Evolutionary conservation across 345 rosid genomes (phyloP).

Genomic region (Firmiana major): DNA sequence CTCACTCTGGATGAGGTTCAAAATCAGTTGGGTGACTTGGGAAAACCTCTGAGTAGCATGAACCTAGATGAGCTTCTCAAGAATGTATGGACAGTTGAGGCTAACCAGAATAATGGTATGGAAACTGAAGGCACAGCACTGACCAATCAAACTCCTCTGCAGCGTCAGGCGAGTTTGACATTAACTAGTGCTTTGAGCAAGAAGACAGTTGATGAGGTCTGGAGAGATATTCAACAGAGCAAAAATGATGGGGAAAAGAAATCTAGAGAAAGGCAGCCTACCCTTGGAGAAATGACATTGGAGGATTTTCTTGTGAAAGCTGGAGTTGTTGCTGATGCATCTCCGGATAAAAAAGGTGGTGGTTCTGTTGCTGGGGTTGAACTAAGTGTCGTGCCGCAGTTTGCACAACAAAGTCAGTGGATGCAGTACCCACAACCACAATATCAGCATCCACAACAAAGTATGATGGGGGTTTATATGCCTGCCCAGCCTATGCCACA

Average conservation of each 20-base stretch:
- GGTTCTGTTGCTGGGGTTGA: slow-evolving; percentile 38
- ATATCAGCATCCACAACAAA: slow-evolving; percentile 61
- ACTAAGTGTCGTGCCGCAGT: slow-evolving; percentile 46
- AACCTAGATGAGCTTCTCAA: slow-evolving; percentile 92
- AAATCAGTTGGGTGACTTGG: slow-evolving; percentile 77
- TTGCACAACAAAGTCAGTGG: slow-evolving; percentile 75
- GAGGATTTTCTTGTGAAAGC: slow-evolving; percentile 96
- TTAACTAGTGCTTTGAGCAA: slow-evolving; percentile 64
- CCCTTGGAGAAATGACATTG: slow-evolving; percentile 91
- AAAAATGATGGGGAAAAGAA: slow-evolving; percentile 53
- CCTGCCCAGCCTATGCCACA: slow-evolving; percentile 54
- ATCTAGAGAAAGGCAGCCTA: slow-evolving; percentile 68
- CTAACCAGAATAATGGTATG: slow-evolving; percentile 46
- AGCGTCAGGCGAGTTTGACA: slow-evolving; percentile 70
- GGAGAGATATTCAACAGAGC: slow-evolving; percentile 90
- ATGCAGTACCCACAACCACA: slow-evolving; percentile 69
- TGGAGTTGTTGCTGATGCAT: slow-evolving; percentile 76
- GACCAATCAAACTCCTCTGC: slow-evolving; percentile 46
- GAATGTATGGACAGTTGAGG: slow-evolving; percentile 84
- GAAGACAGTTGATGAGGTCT: slow-evolving; percentile 96
- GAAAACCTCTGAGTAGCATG: slow-evolving; percentile 90
- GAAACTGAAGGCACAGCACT: slow-evolving; percentile 40
- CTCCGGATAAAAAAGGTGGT: slow-evolving; percentile 34
- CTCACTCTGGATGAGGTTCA: slow-evolving; percentile 96
- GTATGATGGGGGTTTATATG: slow-evolving; percentile 68